Percentiles rank a stretch among this genome's conserved stretches.
Evolutionary conservation across 2,329 filamentous ascomycete species (phyloP).

Genomic region (Ceratocystis smalleyi): DNA sequence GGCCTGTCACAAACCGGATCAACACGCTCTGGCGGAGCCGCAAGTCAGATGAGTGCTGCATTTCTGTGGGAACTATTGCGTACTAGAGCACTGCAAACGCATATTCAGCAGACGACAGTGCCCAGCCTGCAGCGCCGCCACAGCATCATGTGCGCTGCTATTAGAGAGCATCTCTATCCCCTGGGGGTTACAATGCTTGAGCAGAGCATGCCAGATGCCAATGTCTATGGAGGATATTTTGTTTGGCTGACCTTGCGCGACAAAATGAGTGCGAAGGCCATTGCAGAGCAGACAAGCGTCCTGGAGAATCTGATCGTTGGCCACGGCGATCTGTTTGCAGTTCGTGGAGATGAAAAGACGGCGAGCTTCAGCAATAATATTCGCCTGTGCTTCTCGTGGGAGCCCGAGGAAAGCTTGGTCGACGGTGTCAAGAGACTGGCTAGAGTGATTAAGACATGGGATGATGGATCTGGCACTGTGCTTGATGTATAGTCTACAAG

Average conservation of each 20-base stretch:
- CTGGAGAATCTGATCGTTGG: slow-evolving; percentile 55
- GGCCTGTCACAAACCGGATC: slow-evolving; percentile 39
- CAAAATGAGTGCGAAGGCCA: slow-evolving; percentile 33
- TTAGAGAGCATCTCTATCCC: slow-evolving; percentile 44
- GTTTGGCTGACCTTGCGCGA: slow-evolving; percentile 57
- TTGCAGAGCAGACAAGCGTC: slow-evolving; percentile 41
- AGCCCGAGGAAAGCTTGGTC: slow-evolving; percentile 46
- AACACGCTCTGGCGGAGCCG: slow-evolving; percentile 41
- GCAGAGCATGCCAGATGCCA: slow-evolving; percentile 26
- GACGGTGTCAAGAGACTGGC: slow-evolving; percentile 54
- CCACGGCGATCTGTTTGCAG: slow-evolving; percentile 54
- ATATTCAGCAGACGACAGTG: slow-evolving; percentile 29
- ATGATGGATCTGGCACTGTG: slow-evolving; percentile 20
- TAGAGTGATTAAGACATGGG: slow-evolving; percentile 25
- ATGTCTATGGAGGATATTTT: slow-evolving; percentile 66
- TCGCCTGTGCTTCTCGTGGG: slow-evolving; percentile 58
- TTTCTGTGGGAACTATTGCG: slow-evolving; percentile 35
- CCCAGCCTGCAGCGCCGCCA: slow-evolving; percentile 34
- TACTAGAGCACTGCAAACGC: slow-evolving; percentile 29
- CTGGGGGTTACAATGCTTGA: slow-evolving; percentile 38
- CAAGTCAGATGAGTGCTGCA: slow-evolving; percentile 38
- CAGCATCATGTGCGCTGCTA: slow-evolving; percentile 38
- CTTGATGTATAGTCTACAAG: slow-evolving; percentile 3
- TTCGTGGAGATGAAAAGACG: slow-evolving; percentile 38
- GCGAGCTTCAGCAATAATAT: slow-evolving; percentile 44